phyloP scores from a whole-genome alignment of 2,329 filamentous ascomycete species.

The Knufia fluminis region DNA sequence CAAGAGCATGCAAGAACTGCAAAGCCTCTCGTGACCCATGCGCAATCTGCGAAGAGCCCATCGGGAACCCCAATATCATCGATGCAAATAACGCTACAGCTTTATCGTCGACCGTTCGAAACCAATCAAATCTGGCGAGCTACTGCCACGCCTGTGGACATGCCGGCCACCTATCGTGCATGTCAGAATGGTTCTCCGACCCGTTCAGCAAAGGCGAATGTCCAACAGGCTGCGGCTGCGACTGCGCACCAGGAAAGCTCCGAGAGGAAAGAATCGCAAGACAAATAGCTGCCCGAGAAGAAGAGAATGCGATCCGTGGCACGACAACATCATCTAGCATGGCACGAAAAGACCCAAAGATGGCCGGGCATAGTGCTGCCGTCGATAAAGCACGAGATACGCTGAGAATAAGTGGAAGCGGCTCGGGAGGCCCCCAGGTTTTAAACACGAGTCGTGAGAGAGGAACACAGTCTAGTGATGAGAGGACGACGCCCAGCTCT shows the following conservation, averaged over 20 bases:
- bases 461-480: constrained; percentile 4
- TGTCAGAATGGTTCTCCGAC: constrained; percentile 47
- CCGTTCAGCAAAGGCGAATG: constrained; percentile 45
- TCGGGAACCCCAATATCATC: background rate
- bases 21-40: constrained; percentile 28
- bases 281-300: constrained; percentile 26
- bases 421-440: too few relatives aligned
- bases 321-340: constrained; percentile 26
- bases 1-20: constrained; percentile 17
- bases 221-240: constrained; percentile 50
- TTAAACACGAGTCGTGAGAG: too few relatives aligned
- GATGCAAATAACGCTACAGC: background rate
- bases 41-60: constrained; percentile 40
- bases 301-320: constrained; percentile 19
- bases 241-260: constrained; percentile 45
- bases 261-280: constrained; percentile 32
- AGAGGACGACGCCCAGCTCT: background rate
- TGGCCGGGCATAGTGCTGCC: constrained; percentile 36
- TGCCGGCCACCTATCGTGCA: constrained; percentile 49
- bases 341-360: constrained; percentile 37
- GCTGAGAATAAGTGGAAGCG: constrained; percentile 25
- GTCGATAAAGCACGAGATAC: constrained; percentile 38
- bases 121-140: constrained; percentile 36
- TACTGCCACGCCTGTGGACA: constrained; percentile 55
- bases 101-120: background rate